Conservation (phyloP, 305 asterid genomes). For the Fraxinus greggii region DNA sequence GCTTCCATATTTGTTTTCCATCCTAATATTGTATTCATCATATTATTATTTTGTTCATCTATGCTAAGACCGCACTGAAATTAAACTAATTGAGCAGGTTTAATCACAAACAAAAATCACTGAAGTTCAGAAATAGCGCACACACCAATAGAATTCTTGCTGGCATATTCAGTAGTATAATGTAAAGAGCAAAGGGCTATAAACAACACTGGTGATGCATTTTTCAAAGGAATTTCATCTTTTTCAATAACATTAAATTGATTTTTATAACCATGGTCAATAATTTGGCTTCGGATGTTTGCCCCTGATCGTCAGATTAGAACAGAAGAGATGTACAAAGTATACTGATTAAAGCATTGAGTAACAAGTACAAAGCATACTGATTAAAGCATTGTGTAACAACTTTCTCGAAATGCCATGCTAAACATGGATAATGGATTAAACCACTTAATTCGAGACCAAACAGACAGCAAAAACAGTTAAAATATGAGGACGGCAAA, state of each 20-base stretch:
- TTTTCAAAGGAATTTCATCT: background rate
- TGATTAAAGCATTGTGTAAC: background rate
- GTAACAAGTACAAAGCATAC: background rate
- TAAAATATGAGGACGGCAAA: background rate
- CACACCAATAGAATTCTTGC: too few species aligned
- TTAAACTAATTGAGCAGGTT: too few species aligned
- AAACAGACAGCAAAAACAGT: background rate
- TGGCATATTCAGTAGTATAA: too few species aligned
- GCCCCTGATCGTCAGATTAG: background rate
- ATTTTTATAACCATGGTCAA: background rate
- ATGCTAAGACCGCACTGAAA: too few species aligned
- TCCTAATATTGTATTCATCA: too few species aligned
- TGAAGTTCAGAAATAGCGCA: too few species aligned
- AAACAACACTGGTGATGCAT: background rate
- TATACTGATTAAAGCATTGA: background rate
- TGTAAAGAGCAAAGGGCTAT: too few species aligned
- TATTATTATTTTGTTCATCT: too few species aligned
- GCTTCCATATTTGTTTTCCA: too few species aligned
- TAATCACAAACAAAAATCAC: too few species aligned
- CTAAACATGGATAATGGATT: background rate
- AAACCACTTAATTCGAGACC: background rate
- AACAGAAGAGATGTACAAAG: background rate
- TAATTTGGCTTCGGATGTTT: background rate
- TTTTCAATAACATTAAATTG: too few species aligned
- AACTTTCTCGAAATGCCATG: background rate